Evolutionary conservation across 176 grass and related monocot genomes (phyloP).

Genomic region (Cenchrus fungigraminus): DNA sequence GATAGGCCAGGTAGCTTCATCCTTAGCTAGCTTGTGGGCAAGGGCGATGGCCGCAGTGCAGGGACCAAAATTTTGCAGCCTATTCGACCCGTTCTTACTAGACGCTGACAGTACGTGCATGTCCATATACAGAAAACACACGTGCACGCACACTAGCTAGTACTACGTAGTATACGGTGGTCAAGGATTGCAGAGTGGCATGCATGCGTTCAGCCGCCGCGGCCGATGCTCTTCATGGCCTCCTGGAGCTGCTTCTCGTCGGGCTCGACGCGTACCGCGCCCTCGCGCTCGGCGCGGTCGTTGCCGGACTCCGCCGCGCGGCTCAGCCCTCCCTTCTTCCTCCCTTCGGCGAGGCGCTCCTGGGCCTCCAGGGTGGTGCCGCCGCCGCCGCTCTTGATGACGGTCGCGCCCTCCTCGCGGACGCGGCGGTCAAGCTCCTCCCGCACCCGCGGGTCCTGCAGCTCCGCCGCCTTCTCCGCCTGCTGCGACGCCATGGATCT

Average conservation of each 20-base stretch:
- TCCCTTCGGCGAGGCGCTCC: conserved; percentile 51
- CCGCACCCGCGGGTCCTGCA: conserved; percentile 37
- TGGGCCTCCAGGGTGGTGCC: conserved; percentile 37
- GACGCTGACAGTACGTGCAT: background rate
- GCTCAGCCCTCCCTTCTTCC: conserved; percentile 48
- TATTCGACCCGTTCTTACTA: background rate
- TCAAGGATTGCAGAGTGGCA: too few relatives aligned
- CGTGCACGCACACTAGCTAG: background rate
- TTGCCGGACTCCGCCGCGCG: conserved; percentile 21
- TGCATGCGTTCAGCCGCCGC: background rate
- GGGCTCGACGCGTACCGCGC: conserved; percentile 25
- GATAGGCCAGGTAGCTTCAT: background rate
- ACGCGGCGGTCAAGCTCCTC: conserved; percentile 41
- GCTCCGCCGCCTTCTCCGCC: conserved; percentile 34
- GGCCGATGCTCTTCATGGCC: conserved; percentile 5
- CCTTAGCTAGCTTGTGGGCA: background rate
- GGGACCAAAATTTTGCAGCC: conserved; percentile 40
- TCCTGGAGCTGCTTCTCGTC: conserved; percentile 37
- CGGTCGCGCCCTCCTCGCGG: conserved; percentile 35
- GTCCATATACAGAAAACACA: too few relatives aligned
- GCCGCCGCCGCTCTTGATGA: conserved; percentile 36
- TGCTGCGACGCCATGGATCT: conserved; percentile 32
- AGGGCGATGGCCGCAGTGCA: background rate
- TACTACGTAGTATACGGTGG: background rate
- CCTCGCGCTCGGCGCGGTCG: conserved; percentile 24